phyloP scores from a whole-genome alignment of 2,329 filamentous ascomycete genomes.

The Trichoderma guizhouense region DNA sequence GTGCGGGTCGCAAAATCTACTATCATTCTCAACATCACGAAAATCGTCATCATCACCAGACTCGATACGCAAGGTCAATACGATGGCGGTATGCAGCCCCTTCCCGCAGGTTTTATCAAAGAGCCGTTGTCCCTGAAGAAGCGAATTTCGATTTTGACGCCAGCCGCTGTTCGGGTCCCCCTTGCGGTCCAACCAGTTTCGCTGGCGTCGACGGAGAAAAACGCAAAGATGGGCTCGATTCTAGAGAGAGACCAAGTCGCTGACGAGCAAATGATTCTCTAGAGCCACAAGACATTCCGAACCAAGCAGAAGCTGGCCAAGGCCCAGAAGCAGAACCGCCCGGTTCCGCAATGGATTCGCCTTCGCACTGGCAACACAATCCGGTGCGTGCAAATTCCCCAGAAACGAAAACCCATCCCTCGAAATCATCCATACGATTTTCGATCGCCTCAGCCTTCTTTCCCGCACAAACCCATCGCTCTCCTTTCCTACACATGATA shows the following conservation, averaged over 20 bases:
- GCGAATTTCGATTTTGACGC: not conserved
- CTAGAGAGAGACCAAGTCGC: constrained; percentile 9
- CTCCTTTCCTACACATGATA: not conserved
- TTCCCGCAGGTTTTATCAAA: not conserved
- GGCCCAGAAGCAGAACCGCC: constrained; percentile 99
- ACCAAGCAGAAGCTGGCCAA: constrained; percentile 99
- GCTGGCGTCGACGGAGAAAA: not conserved
- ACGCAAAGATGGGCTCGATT: not conserved
- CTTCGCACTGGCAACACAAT: constrained; percentile 98
- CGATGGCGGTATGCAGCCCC: constrained; percentile 40
- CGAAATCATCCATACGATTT: not conserved
- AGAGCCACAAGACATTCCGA: constrained; percentile 99
- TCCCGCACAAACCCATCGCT: not conserved
- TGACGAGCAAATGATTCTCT: constrained; percentile 28
- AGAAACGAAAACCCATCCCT: not conserved
- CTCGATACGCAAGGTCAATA: constrained; percentile 39
- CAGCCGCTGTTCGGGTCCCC: not conserved
- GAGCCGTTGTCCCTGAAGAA: not conserved
- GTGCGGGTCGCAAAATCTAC: constrained; percentile 35
- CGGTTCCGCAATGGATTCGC: constrained; percentile 99
- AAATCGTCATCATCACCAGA: constrained; percentile 35
- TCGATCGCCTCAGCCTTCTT: not conserved
- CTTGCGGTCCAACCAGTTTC: not conserved
- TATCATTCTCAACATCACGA: constrained; percentile 29
- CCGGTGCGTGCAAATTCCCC: constrained; percentile 67